Percentiles rank a stretch among this genome's conserved stretches.
phyloP scores from a whole-genome alignment of 495 filamentous ascomycete genomes.

The Hypoxylon cercidicola region DNA sequence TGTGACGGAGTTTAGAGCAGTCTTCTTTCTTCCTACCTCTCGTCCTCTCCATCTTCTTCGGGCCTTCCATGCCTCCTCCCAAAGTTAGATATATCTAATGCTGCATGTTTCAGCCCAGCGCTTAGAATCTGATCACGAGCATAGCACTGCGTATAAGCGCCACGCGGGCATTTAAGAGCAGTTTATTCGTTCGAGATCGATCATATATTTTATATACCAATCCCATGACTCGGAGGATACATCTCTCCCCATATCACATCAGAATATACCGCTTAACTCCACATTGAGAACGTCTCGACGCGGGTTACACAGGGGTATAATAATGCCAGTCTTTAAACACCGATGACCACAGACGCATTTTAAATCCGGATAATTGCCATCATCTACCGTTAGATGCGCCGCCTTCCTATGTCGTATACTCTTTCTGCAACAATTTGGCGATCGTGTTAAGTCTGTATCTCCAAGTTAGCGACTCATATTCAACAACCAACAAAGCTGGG shows the following conservation, averaged over 20 bases:
- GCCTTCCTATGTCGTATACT: constrained; percentile 71
- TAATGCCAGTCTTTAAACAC: constrained; percentile 6
- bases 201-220: background rate
- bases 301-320: constrained; percentile 4
- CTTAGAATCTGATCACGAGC: no score
- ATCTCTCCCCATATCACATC: background rate
- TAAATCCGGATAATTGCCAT: background rate
- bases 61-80: no score
- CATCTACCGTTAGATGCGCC: background rate
- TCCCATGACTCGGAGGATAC: background rate
- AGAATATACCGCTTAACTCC: constrained; percentile 6
- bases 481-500: background rate
- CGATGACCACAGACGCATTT: background rate
- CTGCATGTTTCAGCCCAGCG: no score
- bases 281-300: background rate
- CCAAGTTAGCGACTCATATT: constrained; percentile 52
- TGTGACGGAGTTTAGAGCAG: no score
- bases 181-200: constrained; percentile 5
- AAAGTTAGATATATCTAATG: no score
- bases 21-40: no score
- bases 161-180: no score
- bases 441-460: constrained; percentile 91
- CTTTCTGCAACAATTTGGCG: constrained; percentile 89
- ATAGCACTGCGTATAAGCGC: no score
- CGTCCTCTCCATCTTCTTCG: no score